phyloP scores from a whole-genome alignment of 2,329 filamentous ascomycete genomes.

The Fusarium annulatum region DNA sequence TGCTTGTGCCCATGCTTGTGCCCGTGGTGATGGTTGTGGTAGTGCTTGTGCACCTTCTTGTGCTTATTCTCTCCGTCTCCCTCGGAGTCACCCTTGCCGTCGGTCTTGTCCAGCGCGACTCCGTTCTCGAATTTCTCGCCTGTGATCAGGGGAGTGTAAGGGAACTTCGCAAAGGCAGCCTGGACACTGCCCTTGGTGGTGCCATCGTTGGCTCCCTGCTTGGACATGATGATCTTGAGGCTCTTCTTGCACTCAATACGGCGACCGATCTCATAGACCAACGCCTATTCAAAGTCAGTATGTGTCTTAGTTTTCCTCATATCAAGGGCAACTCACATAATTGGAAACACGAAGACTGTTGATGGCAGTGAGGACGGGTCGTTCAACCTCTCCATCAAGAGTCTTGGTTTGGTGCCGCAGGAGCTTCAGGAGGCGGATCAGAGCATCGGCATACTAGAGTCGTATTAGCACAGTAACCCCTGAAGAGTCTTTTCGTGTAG shows the following conservation, averaged over 20 bases:
- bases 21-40: conserved; percentile 1
- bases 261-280: conserved; percentile 45
- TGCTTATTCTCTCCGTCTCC: conserved; percentile 8
- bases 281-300: conserved; percentile 29
- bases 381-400: conserved; percentile 45
- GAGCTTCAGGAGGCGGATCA: conserved; percentile 43
- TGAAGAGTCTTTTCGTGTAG: not conserved
- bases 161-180: conserved; percentile 43
- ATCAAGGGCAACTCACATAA: conserved; percentile 20
- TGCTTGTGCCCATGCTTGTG: conserved; percentile 8
- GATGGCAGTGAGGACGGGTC: conserved; percentile 44
- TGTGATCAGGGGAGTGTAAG: conserved; percentile 44
- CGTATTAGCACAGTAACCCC: not conserved
- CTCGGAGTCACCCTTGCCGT: not conserved
- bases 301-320: not conserved
- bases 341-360: conserved; percentile 47
- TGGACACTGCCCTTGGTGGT: conserved; percentile 44
- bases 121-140: conserved; percentile 45
- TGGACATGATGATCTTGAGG: conserved; percentile 43
- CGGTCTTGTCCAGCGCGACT: not conserved
- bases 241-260: conserved; percentile 43
- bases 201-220: conserved; percentile 47
- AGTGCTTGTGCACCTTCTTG: conserved; percentile 12
- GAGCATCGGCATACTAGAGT: conserved; percentile 44
- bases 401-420: conserved; percentile 41